Evolutionary conservation across 1,139 yeast genomes (phyloP), one percentile per base, ranked within the genome.

Genomic region (Trichomonascaceae sp.): DNA sequence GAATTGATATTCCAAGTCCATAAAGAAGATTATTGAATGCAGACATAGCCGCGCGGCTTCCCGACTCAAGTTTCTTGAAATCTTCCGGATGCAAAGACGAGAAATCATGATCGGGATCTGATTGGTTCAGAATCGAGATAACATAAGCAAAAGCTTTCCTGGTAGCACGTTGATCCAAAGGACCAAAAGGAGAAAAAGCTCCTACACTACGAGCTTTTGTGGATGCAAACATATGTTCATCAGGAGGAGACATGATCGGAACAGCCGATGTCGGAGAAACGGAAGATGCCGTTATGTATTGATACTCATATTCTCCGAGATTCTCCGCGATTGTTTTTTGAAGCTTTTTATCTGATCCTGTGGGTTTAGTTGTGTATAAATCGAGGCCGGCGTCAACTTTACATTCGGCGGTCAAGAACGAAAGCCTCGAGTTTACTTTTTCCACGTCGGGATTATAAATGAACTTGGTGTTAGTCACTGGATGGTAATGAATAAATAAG

Each of bases 31-130:
- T 88, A 67, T 90, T 90, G 64, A 93, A 85, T 53, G 84, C 81
- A 52, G 85, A 80, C 49, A 88, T 80, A 54, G 91, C 80, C 41
- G 80, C 79, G 52, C 75, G 72, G 10, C 79, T 64, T 41, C 77
- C 73, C 7, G 74, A 65, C 46, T 80, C 83, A 17, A 36, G 41
- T 72, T 73, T 83, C 63, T 73, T 75, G 72, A 93, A 96, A 60
- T 89, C 90, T 18, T 85, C 81, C 1, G 99, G 99, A 66, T 89
- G 91, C 57, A 93, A 78, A 39, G 84, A 80, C 13, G 95, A 81
- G 64, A 91, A 93, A 66, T 93, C 99, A 66, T 93, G 96, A 68
- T 93, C 99, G 0, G 99, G 98, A 66, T 88, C 93, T 1, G 95
- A 85, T 10, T 95, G 88, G 69, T 93, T 93, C 53, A 93, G 76